Conservation (phyloP, 192 early-diverging fungal species). For the Coemansia sp. region DNA sequence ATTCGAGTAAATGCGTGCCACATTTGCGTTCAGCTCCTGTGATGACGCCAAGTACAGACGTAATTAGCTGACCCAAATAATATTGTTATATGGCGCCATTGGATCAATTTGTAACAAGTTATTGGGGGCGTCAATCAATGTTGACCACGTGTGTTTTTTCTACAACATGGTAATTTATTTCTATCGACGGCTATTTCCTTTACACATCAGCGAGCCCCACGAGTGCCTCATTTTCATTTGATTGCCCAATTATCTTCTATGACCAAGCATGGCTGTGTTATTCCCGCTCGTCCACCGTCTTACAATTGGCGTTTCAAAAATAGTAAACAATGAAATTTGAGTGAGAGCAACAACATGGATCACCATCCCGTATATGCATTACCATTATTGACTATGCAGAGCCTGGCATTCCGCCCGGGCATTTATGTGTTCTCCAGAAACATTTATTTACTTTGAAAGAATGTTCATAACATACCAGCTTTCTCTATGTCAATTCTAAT, state of each 20-base stretch:
- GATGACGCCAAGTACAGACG: background rate
- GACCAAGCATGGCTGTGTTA: background rate
- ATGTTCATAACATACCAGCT: no score
- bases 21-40: background rate
- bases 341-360: background rate
- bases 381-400: background rate
- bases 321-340: background rate
- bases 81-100: background rate
- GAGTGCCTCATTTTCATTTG: background rate
- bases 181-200: background rate
- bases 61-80: background rate
- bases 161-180: background rate
- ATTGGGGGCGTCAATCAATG: background rate
- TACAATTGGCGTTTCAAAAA: background rate
- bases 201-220: background rate
- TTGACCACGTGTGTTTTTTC: background rate
- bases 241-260: background rate
- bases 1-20: background rate
- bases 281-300: background rate
- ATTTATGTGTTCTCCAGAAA: background rate
- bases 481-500: background rate
- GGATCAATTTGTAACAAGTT: background rate
- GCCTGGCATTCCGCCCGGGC: background rate
- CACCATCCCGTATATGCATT: background rate
- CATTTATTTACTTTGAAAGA: background rate